Conservation (phyloP, 1,284 basidiomycete species). For the Tilletia walkeri region DNA sequence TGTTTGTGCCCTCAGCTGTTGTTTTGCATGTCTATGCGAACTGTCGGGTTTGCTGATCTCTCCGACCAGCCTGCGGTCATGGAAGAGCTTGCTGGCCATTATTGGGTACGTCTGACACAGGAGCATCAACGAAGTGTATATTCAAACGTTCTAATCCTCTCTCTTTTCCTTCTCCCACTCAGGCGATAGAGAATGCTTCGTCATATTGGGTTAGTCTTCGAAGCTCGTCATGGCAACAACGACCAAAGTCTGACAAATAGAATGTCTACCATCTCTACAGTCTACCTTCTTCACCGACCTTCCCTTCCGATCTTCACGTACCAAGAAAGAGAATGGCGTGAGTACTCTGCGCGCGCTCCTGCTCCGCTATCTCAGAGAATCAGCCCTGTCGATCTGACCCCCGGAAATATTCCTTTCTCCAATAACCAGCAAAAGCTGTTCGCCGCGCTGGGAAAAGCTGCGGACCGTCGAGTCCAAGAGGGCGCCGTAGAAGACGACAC, state of each 20-base stretch:
- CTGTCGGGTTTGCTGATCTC: conserved; percentile 32
- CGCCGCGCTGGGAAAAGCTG: conserved; percentile 26
- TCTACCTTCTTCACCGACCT: conserved; percentile 13
- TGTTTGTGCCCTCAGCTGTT: conserved; percentile 20
- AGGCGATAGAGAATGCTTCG: conserved; percentile 31
- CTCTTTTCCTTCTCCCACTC: no score
- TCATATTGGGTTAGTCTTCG: conserved; percentile 21
- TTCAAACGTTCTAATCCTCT: neutral
- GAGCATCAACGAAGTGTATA: neutral
- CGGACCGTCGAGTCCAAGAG: conserved; percentile 28
- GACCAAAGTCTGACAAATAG: neutral
- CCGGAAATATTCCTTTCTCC: conserved; percentile 28
- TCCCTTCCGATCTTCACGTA: conserved; percentile 7
- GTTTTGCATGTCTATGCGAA: conserved; percentile 33
- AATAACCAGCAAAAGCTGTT: conserved; percentile 30
- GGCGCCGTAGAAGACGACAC: conserved; percentile 34
- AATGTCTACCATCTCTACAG: neutral
- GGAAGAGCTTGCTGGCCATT: conserved; percentile 29
- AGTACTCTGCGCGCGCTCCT: neutral
- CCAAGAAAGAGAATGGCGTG: conserved; percentile 13
- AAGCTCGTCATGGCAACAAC: no score
- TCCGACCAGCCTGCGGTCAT: conserved; percentile 26
- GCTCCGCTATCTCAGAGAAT: neutral
- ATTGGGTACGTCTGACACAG: conserved; percentile 18
- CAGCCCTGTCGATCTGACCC: conserved; percentile 19